Evolutionary conservation across 2,329 filamentous ascomycete genomes (phyloP), one percentile per base, ranked within the genome.

Genomic region (Colletotrichum truncatum): DNA sequence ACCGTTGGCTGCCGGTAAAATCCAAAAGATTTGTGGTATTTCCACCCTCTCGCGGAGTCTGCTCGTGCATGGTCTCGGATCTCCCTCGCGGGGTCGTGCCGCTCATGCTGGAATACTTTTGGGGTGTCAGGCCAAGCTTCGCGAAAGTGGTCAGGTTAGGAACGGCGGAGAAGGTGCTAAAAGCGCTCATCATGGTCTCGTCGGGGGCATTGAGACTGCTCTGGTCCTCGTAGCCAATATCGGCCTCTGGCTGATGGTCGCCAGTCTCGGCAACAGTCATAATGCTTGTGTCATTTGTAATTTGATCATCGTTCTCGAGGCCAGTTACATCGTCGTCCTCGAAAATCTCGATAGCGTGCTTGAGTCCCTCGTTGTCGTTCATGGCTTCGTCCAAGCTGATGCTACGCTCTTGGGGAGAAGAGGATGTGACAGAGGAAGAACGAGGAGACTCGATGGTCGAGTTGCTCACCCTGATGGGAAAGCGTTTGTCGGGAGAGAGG

Each of bases 161-260:
- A 57, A 97, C 88, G 8, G 93, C 93, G 1, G 95, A 98, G 78
- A 98, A 98, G 11, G 87, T 89, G 81, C 93, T 97, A 75, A 97
- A 92, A 4, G 90, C 90, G 84, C 93, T 97, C 77, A 93, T 84
- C 86, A 91, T 80, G 45, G 89, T 91, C 70, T 93, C 90, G 69
- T 93, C 91, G 2, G 85, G 86, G 43, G 85, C 85, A 43, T 83
- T 81, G n/a, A 77, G 51, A 45, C 78, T 76, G 43, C 70, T 73
- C 14, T 77, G 74, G 51, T 77, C 72, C 10, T 74, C 72, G 10
- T 77, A 75, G 28, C 74, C 71, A 38, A 73, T 75, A 25, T 69
- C 68, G 41, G 74, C 71, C 32, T 66, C 45, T 36, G 32, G 25
- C 10, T 64, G 58, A n/a, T 64, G 36, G 12, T 45, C 43, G 32